These are phyloP conservation scores for Polychaeton citri DNA, from an alignment of 2,329 filamentous ascomycete genomes.

Conservation along the genomic window DNA sequence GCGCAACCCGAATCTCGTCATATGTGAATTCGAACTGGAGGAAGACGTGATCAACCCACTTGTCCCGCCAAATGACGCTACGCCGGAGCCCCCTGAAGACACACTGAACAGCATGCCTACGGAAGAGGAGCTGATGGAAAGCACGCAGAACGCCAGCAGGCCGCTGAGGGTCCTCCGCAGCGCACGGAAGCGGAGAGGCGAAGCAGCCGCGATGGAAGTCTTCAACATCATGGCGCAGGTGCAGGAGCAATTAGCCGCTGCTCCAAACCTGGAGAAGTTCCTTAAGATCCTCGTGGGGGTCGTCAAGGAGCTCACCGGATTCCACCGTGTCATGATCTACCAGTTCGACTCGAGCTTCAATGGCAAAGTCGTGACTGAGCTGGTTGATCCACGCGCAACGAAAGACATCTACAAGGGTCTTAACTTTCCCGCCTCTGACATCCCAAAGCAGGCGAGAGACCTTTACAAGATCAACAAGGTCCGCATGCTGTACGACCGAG, in stretches of 20 bases:
- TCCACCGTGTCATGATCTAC: slow-evolving; percentile 87
- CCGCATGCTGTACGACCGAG: slow-evolving; percentile 72
- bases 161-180: slow-evolving; percentile 65
- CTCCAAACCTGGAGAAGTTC: slow-evolving; percentile 56
- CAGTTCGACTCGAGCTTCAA: slow-evolving; percentile 78
- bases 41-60: slow-evolving; percentile 59
- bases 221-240: slow-evolving; percentile 89
- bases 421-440: slow-evolving; percentile 80
- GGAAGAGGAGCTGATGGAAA: slow-evolving; percentile 58
- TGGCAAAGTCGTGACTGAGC: slow-evolving; percentile 73
- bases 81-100: slow-evolving; percentile 54
- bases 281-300: slow-evolving; percentile 74
- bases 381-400: slow-evolving; percentile 67
- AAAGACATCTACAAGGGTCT: slow-evolving; percentile 77
- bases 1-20: slow-evolving; percentile 53
- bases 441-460: slow-evolving; percentile 73
- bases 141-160: slow-evolving; percentile 61
- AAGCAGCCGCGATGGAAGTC: slow-evolving; percentile 75
- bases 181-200: slow-evolving; percentile 60
- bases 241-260: slow-evolving; percentile 69
- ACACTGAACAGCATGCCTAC: slow-evolving; percentile 63
- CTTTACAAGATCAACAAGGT: slow-evolving; percentile 85
- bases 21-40: slow-evolving; percentile 82
- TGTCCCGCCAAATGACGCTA: slow-evolving; percentile 41
- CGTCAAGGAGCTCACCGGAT: slow-evolving; percentile 78